Conservation (phyloP, 75 land plant species). For the Ceratopteris richardii region DNA sequence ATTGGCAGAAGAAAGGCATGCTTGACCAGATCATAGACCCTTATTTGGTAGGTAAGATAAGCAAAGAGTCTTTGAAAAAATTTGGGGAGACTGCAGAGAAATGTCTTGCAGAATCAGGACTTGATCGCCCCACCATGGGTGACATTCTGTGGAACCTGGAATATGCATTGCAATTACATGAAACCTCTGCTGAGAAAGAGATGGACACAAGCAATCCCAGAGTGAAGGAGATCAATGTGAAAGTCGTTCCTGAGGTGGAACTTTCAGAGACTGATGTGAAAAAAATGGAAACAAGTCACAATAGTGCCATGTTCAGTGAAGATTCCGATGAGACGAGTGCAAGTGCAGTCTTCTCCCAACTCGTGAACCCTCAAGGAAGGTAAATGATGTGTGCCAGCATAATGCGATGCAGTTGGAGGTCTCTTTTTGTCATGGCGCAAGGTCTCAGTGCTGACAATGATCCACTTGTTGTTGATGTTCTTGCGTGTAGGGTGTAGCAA, state of each 20-base stretch:
- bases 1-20: conserved; percentile 57
- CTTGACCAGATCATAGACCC: conserved; percentile 56
- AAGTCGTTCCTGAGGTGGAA: conserved; percentile 2
- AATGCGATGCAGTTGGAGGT: too few species aligned
- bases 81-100: conserved; percentile 62
- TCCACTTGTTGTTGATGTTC: too few species aligned
- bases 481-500: too few species aligned
- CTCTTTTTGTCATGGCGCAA: too few species aligned
- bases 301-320: conserved; percentile 18
- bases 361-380: conserved; percentile 62
- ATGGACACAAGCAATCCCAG: conserved; percentile 56
- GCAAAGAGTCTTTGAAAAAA: conserved; percentile 46
- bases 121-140: conserved; percentile 64
- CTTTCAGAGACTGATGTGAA: conserved; percentile 5
- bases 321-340: conserved; percentile 45
- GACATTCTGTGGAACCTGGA: conserved; percentile 71
- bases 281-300: conserved; percentile 7
- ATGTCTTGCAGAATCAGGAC: conserved; percentile 54
- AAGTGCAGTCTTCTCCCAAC: conserved; percentile 61
- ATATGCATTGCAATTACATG: conserved; percentile 80
- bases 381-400: too few species aligned
- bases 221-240: background rate
- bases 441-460: too few species aligned
- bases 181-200: conserved; percentile 44
- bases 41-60: conserved; percentile 31